phyloP scores from a whole-genome alignment of 192 early-diverging fungal genomes.

The Dimargaris cristalligena region DNA sequence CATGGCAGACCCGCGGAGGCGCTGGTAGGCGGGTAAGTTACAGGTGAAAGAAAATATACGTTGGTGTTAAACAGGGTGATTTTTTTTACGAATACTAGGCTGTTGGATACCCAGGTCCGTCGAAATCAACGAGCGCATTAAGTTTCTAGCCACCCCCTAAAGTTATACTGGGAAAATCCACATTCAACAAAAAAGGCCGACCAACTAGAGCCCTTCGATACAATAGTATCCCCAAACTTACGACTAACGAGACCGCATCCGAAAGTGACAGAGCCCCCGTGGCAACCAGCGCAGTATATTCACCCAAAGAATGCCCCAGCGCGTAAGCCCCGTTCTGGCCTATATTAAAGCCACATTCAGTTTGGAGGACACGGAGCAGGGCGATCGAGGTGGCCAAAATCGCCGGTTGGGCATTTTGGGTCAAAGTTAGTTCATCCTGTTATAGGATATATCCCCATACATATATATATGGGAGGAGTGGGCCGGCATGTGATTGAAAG shows the following conservation, averaged over 20 bases:
- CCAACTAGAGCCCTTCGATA: no score
- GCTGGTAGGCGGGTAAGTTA: no score
- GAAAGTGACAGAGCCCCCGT: constrained; percentile 42
- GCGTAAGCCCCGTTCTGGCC: constrained; percentile 54
- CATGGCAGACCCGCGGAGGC: constrained; percentile 78
- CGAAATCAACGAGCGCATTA: no score
- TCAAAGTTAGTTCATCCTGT: constrained; percentile 34
- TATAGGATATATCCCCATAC: no score
- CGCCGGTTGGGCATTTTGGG: constrained; percentile 77
- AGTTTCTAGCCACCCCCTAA: no score
- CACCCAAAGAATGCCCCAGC: constrained; percentile 86
- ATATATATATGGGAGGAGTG: no score
- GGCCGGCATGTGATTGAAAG: no score
- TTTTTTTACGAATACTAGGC: no score
- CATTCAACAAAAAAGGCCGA: constrained; percentile 9
- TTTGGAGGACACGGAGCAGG: constrained; percentile 63
- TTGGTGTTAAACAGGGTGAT: no score
- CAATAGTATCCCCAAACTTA: constrained; percentile 16
- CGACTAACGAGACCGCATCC: constrained; percentile 76
- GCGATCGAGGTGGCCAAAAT: constrained; percentile 86
- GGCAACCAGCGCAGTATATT: constrained; percentile 68
- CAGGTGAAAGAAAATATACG: no score
- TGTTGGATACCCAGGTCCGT: no score
- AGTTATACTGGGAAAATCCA: no score
- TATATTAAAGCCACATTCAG: constrained; percentile 63